These are phyloP conservation scores for Thelephora aurantiotincta DNA, from an alignment of 768 basidiomycete species.

Conservation along the genomic window DNA sequence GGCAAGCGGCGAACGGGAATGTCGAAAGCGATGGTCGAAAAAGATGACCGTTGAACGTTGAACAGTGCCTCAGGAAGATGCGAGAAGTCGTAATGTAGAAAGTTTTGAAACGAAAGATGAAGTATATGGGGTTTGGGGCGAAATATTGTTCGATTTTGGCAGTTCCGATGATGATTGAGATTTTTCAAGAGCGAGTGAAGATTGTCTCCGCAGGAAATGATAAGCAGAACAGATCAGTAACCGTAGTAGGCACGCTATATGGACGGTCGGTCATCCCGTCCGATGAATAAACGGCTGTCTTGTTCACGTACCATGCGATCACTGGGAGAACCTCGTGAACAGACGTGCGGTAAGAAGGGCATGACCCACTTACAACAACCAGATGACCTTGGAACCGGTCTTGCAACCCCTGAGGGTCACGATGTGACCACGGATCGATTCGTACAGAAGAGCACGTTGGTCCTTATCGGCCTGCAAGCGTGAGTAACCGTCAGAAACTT, in stretches of 20 bases:
- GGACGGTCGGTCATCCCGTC: conserved; percentile 6
- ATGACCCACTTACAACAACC: conserved; percentile 48
- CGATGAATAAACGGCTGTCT: background rate
- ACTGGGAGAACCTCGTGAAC: conserved; percentile 25
- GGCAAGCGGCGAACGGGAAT: too few relatives aligned
- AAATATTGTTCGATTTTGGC: too few relatives aligned
- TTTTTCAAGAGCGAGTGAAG: too few relatives aligned
- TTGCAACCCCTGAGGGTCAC: conserved; percentile 85
- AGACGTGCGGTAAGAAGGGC: background rate
- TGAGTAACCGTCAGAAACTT: background rate
- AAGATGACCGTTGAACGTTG: too few relatives aligned
- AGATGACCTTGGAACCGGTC: conserved; percentile 85
- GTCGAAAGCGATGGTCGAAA: too few relatives aligned
- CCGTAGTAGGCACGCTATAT: conserved; percentile 51
- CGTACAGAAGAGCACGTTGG: conserved; percentile 68
- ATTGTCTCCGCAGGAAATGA: too few relatives aligned
- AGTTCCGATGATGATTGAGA: too few relatives aligned
- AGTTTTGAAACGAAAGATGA: too few relatives aligned
- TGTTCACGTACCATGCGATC: conserved; percentile 37
- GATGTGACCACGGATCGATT: conserved; percentile 78
- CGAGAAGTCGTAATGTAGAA: too few relatives aligned
- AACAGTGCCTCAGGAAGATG: too few relatives aligned
- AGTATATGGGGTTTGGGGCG: too few relatives aligned
- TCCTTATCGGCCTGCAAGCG: conserved; percentile 64
- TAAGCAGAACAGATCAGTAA: conserved; percentile 21